Conservation (phyloP, 2,329 filamentous ascomycete species). For the Penicillium capsulatum region DNA sequence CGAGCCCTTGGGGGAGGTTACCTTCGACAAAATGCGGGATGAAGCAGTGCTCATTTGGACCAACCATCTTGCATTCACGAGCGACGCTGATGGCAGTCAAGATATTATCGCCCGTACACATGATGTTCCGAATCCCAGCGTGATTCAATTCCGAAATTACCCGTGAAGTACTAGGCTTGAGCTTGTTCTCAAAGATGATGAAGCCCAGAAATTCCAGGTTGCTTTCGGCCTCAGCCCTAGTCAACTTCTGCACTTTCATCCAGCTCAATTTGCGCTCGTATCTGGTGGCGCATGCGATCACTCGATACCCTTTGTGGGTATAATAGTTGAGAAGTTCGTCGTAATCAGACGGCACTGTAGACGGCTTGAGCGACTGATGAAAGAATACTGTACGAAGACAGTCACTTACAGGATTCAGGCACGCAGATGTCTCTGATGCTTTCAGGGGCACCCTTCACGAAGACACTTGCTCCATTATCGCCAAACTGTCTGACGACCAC, state of each 20-base stretch:
- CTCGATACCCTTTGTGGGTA: constrained; percentile 91
- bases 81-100: constrained; percentile 94
- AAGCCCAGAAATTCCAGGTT: constrained; percentile 86
- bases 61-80: constrained; percentile 79
- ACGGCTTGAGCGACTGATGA: constrained; percentile 4
- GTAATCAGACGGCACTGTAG: constrained; percentile 74
- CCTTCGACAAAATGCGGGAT: constrained; percentile 82
- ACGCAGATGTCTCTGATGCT: constrained; percentile 92
- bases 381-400: constrained; percentile 13
- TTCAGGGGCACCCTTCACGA: constrained; percentile 94
- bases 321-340: constrained; percentile 86
- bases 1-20: constrained; percentile 25
- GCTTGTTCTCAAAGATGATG: constrained; percentile 97
- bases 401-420: constrained; percentile 65
- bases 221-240: constrained; percentile 76
- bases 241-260: constrained; percentile 94
- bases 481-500: constrained; percentile 89
- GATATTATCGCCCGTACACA: constrained; percentile 98
- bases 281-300: constrained; percentile 91
- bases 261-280: constrained; percentile 83
- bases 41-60: constrained; percentile 80
- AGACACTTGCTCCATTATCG: constrained; percentile 76
- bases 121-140: constrained; percentile 82
- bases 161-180: constrained; percentile 78
- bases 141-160: constrained; percentile 77